Evolutionary conservation across 805 yeast species (phyloP).

Genomic region (Blastobotrys peoriensis): DNA sequence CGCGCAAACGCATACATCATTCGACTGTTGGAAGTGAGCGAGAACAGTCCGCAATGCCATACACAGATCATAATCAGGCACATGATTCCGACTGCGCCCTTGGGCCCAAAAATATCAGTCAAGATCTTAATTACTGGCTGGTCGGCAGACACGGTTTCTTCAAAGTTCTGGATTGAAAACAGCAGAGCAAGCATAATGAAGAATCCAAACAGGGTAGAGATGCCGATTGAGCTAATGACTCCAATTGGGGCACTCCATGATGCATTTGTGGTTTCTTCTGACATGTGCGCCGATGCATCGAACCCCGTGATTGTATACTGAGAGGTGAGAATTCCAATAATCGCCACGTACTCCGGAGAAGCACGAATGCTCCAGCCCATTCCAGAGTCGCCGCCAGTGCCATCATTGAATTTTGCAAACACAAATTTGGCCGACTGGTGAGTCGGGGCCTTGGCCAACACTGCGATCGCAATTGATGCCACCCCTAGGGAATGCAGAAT

Average conservation of each 20-base stretch:
- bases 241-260: slow-evolving; percentile 60
- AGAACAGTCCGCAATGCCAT: slow-evolving; percentile 20
- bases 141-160: slow-evolving; percentile 37
- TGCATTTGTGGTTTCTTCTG: slow-evolving; percentile 65
- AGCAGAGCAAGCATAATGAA: slow-evolving; percentile 44
- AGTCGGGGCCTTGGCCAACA: slow-evolving; percentile 29
- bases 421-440: slow-evolving; percentile 24
- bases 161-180: slow-evolving; percentile 46
- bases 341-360: slow-evolving; percentile 20
- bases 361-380: slow-evolving; percentile 34
- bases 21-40: slow-evolving; percentile 40
- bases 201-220: slow-evolving; percentile 56
- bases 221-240: slow-evolving; percentile 50
- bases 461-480: slow-evolving; percentile 34
- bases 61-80: slow-evolving; percentile 17
- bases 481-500: slow-evolving; percentile 48
- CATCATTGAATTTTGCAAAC: slow-evolving; percentile 15
- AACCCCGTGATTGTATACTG: slow-evolving; percentile 71
- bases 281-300: slow-evolving; percentile 67
- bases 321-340: slow-evolving; percentile 17
- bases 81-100: slow-evolving; percentile 19
- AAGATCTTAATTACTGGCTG: slow-evolving; percentile 42
- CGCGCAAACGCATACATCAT: slow-evolving; percentile 67
- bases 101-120: slow-evolving; percentile 30
- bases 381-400: slow-evolving; percentile 40